Percentiles rank a stretch among this genome's conserved stretches.
Evolutionary conservation across 139 green algal species (phyloP).

Genomic region (Choricystis sp.): DNA sequence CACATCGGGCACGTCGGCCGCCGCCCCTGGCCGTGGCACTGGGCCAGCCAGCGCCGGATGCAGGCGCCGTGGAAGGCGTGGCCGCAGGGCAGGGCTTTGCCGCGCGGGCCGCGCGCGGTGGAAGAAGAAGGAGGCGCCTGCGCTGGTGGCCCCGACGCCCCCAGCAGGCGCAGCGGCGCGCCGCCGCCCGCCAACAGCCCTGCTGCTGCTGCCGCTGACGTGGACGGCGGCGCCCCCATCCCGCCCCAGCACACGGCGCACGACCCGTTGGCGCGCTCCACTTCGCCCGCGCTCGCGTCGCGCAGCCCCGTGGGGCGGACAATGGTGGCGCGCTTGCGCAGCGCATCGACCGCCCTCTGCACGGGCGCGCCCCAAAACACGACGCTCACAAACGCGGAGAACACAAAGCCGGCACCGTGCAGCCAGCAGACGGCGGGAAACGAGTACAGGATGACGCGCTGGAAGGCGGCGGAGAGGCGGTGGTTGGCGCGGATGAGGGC

Average conservation of each 20-base stretch:
- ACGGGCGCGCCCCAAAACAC: slow-evolving; percentile 54
- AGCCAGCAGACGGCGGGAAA: slow-evolving; percentile 76
- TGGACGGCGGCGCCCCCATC: slow-evolving; percentile 15
- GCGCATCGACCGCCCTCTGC: slow-evolving; percentile 4
- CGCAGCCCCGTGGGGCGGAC: slow-evolving; percentile 18
- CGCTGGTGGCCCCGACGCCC: background rate
- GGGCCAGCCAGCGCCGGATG: slow-evolving; percentile 57
- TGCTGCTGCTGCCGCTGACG: slow-evolving; percentile 1
- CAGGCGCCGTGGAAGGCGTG: slow-evolving; percentile 62
- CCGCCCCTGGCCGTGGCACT: slow-evolving; percentile 43
- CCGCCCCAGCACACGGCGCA: slow-evolving; percentile 67
- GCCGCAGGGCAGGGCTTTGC: slow-evolving; percentile 38
- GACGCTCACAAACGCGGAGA: slow-evolving; percentile 44
- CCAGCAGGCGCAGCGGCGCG: background rate
- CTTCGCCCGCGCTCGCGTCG: slow-evolving; percentile 34
- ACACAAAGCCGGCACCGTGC: slow-evolving; percentile 61
- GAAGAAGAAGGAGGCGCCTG: slow-evolving; percentile 4
- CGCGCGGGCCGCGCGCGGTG: background rate
- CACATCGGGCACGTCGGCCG: slow-evolving; percentile 61
- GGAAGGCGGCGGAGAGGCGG: slow-evolving; percentile 11
- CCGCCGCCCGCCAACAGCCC: background rate
- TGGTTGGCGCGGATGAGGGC: slow-evolving; percentile 28
- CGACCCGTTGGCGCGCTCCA: slow-evolving; percentile 54
- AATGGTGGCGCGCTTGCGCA: slow-evolving; percentile 5
- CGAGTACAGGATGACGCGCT: slow-evolving; percentile 43